Evolutionary conservation across 176 grass and related monocot species (phyloP).

Genomic region (Puccinellia tenuiflora): DNA sequence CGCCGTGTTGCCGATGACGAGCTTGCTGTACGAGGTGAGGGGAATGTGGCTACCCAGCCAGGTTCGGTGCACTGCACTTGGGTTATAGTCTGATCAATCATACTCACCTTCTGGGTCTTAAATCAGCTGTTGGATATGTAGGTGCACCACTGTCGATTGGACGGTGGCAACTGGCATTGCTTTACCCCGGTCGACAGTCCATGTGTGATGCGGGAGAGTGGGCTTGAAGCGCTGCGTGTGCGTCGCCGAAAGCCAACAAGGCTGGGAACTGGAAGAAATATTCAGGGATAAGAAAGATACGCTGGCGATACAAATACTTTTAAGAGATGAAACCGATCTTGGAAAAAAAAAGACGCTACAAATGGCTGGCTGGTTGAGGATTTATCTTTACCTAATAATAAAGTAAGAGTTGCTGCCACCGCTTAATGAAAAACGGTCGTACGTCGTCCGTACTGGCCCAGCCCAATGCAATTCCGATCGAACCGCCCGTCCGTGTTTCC

Average conservation of each 20-base stretch:
- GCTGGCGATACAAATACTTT: too few species aligned
- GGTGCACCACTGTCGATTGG: background rate
- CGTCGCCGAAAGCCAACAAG: background rate
- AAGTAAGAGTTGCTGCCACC: too few species aligned
- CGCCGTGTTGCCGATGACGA: too few species aligned
- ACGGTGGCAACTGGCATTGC: background rate
- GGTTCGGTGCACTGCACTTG: background rate
- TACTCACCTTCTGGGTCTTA: too few species aligned
- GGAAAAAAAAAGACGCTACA: background rate
- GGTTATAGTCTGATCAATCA: background rate
- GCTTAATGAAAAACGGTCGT: too few species aligned
- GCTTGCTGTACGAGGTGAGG: slow-evolving; percentile 9
- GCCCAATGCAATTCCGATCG: too few species aligned
- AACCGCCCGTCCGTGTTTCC: too few species aligned
- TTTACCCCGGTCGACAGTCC: background rate
- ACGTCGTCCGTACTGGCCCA: too few species aligned
- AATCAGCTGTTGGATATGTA: background rate
- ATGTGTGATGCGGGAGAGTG: background rate
- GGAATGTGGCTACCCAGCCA: background rate
- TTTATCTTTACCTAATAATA: too few species aligned
- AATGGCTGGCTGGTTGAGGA: background rate
- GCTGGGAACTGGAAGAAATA: too few species aligned
- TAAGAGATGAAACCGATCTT: background rate
- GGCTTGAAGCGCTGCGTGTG: background rate
- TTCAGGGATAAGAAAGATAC: too few species aligned